phyloP scores from a whole-genome alignment of 108 stramenopile genomes.

The Thalassiosira profunda region DNA sequence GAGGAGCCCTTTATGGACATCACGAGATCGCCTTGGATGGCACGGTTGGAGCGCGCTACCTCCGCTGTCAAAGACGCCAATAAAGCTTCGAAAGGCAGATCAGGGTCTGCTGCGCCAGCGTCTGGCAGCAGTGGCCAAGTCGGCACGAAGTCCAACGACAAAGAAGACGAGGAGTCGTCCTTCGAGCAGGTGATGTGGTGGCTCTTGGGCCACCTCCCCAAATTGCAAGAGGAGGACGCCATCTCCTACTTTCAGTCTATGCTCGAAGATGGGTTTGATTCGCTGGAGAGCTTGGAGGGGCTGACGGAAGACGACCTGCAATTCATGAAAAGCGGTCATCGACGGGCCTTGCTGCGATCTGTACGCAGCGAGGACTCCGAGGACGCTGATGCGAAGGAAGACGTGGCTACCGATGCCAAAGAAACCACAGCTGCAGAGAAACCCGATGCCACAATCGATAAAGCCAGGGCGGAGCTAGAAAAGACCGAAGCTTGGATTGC shows the following conservation, averaged over 20 bases:
- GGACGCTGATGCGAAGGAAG: neutral
- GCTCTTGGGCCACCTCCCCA: conserved; percentile 29
- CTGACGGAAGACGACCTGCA: conserved; percentile 24
- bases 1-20: neutral
- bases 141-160: neutral
- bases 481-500: conserved; percentile 17
- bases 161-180: too few relatives aligned
- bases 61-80: conserved; percentile 18
- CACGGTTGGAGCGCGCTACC: conserved; percentile 16
- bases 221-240: conserved; percentile 24
- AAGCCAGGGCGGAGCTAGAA: conserved; percentile 8
- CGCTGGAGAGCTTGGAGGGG: conserved; percentile 30
- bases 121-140: too few relatives aligned
- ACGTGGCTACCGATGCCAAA: neutral
- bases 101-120: too few relatives aligned
- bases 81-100: neutral
- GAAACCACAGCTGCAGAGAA: too few relatives aligned
- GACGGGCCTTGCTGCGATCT: conserved; percentile 23
- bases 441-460: neutral
- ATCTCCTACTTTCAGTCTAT: conserved; percentile 17
- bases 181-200: conserved; percentile 11
- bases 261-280: conserved; percentile 48
- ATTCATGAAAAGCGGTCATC: conserved; percentile 51
- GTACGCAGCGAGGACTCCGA: conserved; percentile 20
- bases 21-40: too few relatives aligned